Base-by-base conservation (phyloP, 2,329 filamentous ascomycete species). In the Aspergillus luchuensis region DNA sequence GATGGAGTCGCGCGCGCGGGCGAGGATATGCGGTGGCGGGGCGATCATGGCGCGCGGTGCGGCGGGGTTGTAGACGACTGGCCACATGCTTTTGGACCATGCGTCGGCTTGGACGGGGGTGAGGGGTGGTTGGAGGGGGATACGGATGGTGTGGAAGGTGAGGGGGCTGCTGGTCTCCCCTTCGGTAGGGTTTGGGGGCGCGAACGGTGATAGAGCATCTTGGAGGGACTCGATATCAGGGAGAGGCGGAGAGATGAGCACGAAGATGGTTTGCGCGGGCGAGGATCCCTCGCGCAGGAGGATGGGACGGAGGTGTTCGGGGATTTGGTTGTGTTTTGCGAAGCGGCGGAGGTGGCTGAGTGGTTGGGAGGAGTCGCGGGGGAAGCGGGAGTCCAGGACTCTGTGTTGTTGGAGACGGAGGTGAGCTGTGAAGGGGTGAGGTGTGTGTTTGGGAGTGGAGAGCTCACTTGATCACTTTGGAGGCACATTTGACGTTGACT, bases 31-130 rank as follows among this genome's bases (percentile, higher is more conserved):
- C 2, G 72, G 72, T 3, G 79, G 78, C 2, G 79, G 79, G 1
- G 78, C 76, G 64, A 79, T 70, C 50, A 74, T 74, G 30, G 76
- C 69, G n/a, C 77, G 71, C 8, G 78, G 76, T 7, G 78, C 74
- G 5, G 79, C 76, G 19, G 79, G 76, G 63, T 81, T 81, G 69
- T 73, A 81, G 10, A 72, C 69, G 33, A 78, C 75, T 0, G 79
- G 79, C 79, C 79, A 81, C 47, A 77, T 67, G 11, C 64, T 74
- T 21, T 72, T 71, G 8, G 74, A 72, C 79, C 79, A 81, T 58
- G 68, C 66, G 23, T 76, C 69, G n/a, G 79, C 77, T 69, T 80
- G 78, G n/a, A 66, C 60, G 2, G 65, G 47, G 33, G 71, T 78
- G 49, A 78, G 67, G 4, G 79, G 79, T 2, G 79, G 76, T 33